These are phyloP conservation scores for Teratosphaeria zuluensis DNA, from an alignment of 2,329 filamentous ascomycete species.

Conservation along the genomic window DNA sequence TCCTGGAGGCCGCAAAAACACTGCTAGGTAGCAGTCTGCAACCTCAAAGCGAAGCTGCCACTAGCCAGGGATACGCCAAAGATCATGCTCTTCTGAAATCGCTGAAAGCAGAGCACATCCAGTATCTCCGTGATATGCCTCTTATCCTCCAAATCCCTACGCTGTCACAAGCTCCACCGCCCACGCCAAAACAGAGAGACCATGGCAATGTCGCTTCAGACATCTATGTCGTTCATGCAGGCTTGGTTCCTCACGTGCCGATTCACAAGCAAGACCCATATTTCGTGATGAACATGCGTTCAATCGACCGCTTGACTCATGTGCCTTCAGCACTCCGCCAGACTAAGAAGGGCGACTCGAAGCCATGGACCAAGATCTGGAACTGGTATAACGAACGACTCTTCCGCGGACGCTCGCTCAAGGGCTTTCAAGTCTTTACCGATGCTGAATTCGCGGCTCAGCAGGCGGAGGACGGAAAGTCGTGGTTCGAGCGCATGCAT, in stretches of 20 bases:
- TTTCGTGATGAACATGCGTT: constrained; percentile 88
- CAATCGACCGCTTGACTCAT: constrained; percentile 55
- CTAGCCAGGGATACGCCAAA: constrained; percentile 17
- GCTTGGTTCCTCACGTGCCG: constrained; percentile 65
- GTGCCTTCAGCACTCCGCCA: constrained; percentile 40
- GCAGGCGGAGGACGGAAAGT: not conserved
- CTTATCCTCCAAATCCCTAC: constrained; percentile 27
- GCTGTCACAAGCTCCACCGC: constrained; percentile 15
- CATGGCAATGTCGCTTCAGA: constrained; percentile 44
- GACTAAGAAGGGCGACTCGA: constrained; percentile 13
- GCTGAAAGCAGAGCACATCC: constrained; percentile 21
- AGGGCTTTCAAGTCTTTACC: constrained; percentile 6
- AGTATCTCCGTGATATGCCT: constrained; percentile 25
- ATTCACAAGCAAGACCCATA: constrained; percentile 65
- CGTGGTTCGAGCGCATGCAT: not conserved
- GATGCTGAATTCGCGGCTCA: constrained; percentile 5
- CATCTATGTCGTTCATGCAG: constrained; percentile 73
- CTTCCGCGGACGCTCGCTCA: constrained; percentile 12
- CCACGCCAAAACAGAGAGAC: constrained; percentile 30
- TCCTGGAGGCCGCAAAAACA: constrained; percentile 47
- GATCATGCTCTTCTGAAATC: constrained; percentile 18
- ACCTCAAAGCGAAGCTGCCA: constrained; percentile 4
- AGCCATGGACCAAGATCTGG: constrained; percentile 24
- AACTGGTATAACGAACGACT: constrained; percentile 25
- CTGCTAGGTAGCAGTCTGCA: not conserved